phyloP scores from a whole-genome alignment of 2,329 filamentous ascomycete species.

The Phaeophleospora eucalypticola region DNA sequence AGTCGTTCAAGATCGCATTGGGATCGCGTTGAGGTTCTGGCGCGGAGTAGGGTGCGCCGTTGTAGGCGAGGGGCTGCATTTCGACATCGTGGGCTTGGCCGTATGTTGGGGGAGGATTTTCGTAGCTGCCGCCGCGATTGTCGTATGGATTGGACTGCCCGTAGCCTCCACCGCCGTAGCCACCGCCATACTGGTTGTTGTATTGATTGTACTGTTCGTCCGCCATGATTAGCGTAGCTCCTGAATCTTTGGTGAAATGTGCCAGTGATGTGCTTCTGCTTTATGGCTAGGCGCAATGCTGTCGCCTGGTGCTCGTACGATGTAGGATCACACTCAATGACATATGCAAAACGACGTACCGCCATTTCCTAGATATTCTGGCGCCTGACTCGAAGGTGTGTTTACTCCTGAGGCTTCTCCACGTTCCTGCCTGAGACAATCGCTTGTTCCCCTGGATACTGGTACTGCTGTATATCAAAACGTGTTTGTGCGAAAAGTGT shows the following conservation, averaged over 20 bases:
- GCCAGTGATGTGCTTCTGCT: neutral
- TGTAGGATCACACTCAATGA: neutral
- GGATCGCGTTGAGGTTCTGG: slow-evolving; percentile 49
- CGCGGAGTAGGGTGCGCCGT: slow-evolving; percentile 21
- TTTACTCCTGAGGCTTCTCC: slow-evolving; percentile 4
- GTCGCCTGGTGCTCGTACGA: slow-evolving; percentile 5
- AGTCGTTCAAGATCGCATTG: slow-evolving; percentile 79
- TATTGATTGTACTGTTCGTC: slow-evolving; percentile 27
- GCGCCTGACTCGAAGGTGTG: neutral
- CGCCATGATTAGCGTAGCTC: slow-evolving; percentile 17
- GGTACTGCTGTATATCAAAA: neutral
- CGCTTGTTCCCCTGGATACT: neutral
- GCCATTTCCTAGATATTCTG: slow-evolving; percentile 3
- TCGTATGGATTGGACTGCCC: slow-evolving; percentile 55
- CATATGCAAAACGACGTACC: slow-evolving; percentile 1
- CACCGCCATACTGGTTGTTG: slow-evolving; percentile 40
- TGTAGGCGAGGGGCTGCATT: slow-evolving; percentile 58
- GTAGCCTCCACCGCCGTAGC: slow-evolving; percentile 46
- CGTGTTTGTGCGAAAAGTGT: neutral
- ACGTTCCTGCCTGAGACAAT: slow-evolving; percentile 9
- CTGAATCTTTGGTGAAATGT: no score
- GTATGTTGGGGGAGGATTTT: slow-evolving; percentile 28
- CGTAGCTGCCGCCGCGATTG: slow-evolving; percentile 31
- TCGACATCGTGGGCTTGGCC: slow-evolving; percentile 56
- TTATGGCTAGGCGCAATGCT: slow-evolving; percentile 5